Evolutionary conservation across 768 basidiomycete species (phyloP), one percentile per base, ranked within the genome.

Genomic region (Agrocybe praecox): DNA sequence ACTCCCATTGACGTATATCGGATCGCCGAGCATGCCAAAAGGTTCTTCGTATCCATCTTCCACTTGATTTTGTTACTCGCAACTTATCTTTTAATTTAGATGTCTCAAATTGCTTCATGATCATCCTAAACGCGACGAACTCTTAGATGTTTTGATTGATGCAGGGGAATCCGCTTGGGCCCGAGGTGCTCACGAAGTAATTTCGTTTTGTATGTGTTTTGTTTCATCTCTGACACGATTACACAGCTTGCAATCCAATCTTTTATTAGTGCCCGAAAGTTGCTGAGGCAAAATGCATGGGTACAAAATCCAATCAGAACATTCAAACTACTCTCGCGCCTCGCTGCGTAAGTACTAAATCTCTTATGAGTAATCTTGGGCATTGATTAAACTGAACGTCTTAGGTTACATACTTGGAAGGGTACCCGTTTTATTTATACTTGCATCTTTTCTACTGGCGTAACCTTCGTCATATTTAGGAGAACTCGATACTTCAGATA

Each of bases 161-260:
- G 88, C 88, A 19, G 88, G 87, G 1, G 86, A 89, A 62, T 84
- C 86, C 34, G 87, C 89, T 6, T 84, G 86, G 76, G 79, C 82
- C 8, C 79, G 88, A 50, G 89, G 89, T 21, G 89, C 89, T 33
- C 88, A 90, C 64, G 89, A 91, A 76, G 87, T 88, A 65, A 47
- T 62, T 55, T 12, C 14, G 33, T 34, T 11, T 18, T 43, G 22
- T 5, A 23, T 43, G 9, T 34, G 42, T 23, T 21, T n/a, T 44
- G 15, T 1, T 17, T 46, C 19, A 17, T 17, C 11, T 44, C 44
- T 56, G 3, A 51, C 9, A n/a, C 9, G 45, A 36, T 22, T 2
- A 34, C 46, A 2, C 56, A 89, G 87, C 74, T 87, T 36, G 86
- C 87, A 3, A 76, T 84, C 29, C 81, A 82, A 51, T 85, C 87